These are phyloP conservation scores for Pleurozium schreberi DNA, from an alignment of 225 moss, liverwort and hornwort species.

Conservation along the genomic window DNA sequence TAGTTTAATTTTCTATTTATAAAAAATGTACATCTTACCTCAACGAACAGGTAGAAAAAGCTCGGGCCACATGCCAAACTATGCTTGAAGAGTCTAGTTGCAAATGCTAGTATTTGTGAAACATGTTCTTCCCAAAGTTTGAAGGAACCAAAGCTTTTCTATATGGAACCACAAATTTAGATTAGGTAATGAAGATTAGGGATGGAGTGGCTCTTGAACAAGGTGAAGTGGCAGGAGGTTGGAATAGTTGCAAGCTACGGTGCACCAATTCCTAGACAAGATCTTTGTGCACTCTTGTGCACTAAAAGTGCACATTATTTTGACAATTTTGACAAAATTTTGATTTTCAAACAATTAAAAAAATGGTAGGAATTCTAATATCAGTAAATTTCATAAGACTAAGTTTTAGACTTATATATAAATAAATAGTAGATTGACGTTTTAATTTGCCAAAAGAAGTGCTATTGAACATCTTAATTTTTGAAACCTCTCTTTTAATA, in stretches of 20 bases:
- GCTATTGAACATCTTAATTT: not conserved
- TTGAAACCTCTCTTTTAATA: not conserved
- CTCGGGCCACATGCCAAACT: too few species aligned
- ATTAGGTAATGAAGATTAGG: fast-evolving
- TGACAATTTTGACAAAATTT: not conserved
- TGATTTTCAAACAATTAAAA: not conserved
- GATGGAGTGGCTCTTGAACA: not conserved
- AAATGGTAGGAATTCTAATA: not conserved
- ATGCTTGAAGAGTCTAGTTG: too few species aligned
- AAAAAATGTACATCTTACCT: too few species aligned
- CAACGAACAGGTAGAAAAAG: too few species aligned
- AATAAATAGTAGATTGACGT: not conserved
- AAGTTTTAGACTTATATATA: not conserved
- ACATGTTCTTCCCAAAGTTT: not conserved
- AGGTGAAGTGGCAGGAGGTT: not conserved
- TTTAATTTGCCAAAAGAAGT: not conserved
- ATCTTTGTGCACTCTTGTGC: too few species aligned
- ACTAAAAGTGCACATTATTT: too few species aligned
- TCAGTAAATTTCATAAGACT: not conserved
- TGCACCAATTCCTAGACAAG: not conserved
- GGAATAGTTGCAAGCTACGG: too few species aligned
- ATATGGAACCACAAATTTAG: not conserved
- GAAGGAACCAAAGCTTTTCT: not conserved
- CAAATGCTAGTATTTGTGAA: not conserved
- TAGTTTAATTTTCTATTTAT: too few species aligned